A percentile compares a stretch with the other conserved stretches of the same genome.
These are phyloP conservation scores for Melaleuca quinquenervia DNA, from an alignment of 345 rosid species.

Conservation along the genomic window DNA sequence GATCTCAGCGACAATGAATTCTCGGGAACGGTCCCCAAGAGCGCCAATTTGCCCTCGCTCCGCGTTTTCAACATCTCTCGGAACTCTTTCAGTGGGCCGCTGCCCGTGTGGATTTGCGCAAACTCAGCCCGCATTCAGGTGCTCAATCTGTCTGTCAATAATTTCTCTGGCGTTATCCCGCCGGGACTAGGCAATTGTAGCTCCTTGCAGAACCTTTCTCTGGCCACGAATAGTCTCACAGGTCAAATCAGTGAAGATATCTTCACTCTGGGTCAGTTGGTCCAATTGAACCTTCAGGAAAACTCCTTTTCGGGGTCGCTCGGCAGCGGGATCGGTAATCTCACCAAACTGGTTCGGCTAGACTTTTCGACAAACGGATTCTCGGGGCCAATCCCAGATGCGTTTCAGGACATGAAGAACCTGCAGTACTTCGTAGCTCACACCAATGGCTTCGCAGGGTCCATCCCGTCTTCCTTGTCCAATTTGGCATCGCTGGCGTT, in stretches of 20 bases:
- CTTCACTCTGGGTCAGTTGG: not conserved
- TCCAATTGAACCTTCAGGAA: not conserved
- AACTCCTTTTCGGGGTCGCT: not conserved
- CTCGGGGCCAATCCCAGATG: constrained; percentile 1
- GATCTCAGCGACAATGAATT: not conserved
- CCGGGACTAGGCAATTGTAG: not conserved
- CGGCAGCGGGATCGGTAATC: not conserved
- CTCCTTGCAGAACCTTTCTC: not conserved
- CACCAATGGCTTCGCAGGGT: constrained; percentile 1
- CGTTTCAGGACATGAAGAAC: not conserved
- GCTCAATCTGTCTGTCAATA: not conserved
- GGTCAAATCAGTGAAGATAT: not conserved
- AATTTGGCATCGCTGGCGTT: not conserved
- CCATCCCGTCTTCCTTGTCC: constrained; percentile 1
- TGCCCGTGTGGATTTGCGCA: not conserved
- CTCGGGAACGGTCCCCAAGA: not conserved
- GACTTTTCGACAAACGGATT: not conserved
- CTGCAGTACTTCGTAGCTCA: not conserved
- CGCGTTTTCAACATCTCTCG: not conserved
- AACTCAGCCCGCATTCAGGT: not conserved
- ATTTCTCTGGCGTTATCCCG: not conserved
- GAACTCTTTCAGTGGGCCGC: not conserved
- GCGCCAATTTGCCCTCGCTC: not conserved
- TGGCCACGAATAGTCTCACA: not conserved
- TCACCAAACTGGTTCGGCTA: not conserved